Evolutionary conservation across 2,329 filamentous ascomycete genomes (phyloP).

Genomic region (Phyllosticta citribraziliensis): DNA sequence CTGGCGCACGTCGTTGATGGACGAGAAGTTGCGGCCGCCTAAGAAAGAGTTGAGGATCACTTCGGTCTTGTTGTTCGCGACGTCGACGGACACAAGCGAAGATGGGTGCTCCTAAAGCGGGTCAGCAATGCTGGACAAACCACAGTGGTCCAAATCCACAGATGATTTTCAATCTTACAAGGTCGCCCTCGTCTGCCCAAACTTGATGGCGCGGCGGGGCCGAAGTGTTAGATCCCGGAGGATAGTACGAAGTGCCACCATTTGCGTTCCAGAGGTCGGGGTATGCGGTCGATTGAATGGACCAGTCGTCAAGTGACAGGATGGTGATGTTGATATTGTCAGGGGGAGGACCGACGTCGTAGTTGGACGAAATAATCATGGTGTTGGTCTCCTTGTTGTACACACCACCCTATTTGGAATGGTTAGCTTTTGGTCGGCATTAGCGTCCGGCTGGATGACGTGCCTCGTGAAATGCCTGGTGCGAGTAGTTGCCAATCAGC

Average conservation of each 20-base stretch:
- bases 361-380: conserved; percentile 35
- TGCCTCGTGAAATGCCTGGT: conserved; percentile 32
- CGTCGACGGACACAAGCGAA: conserved; percentile 36
- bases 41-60: conserved; percentile 38
- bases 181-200: conserved; percentile 27
- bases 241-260: conserved; percentile 26
- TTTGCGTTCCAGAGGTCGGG: conserved; percentile 29
- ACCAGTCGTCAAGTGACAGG: conserved; percentile 32
- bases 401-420: conserved; percentile 15
- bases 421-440: background rate
- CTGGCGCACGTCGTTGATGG: conserved; percentile 33
- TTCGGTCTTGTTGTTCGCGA: conserved; percentile 31
- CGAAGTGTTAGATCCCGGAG: conserved; percentile 18
- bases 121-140: background rate
- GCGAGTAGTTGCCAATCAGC: conserved; percentile 21
- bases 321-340: conserved; percentile 28
- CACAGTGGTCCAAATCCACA: conserved; percentile 13
- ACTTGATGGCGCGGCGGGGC: conserved; percentile 20
- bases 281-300: conserved; percentile 28
- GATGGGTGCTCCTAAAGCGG: conserved; percentile 27
- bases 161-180: conserved; percentile 10
- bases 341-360: conserved; percentile 13
- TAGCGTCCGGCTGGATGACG: background rate
- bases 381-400: conserved; percentile 27
- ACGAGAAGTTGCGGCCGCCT: conserved; percentile 38